Evolutionary conservation across 1,139 yeast species (phyloP).

Genomic region (Yamadazyma mexicana): DNA sequence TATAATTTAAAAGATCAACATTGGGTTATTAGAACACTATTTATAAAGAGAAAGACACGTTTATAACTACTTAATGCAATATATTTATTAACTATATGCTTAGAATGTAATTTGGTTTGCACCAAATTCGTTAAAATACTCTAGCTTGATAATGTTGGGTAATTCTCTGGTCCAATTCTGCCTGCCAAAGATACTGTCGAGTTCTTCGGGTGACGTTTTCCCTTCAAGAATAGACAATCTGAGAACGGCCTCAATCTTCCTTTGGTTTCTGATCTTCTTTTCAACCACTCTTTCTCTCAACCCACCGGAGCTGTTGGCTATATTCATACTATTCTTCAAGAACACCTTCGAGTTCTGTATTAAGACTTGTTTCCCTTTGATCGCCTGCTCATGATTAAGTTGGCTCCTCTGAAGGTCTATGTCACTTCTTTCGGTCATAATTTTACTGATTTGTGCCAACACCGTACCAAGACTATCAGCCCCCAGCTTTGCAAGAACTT

Average conservation of each 20-base stretch:
- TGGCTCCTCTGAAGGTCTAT: conserved; percentile 51
- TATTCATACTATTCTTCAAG: conserved; percentile 47
- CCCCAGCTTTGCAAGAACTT: conserved; percentile 18
- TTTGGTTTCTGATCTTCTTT: conserved; percentile 41
- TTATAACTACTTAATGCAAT: no score
- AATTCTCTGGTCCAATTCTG: conserved; percentile 30
- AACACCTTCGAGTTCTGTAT: conserved; percentile 40
- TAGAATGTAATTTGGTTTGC: conserved; percentile 11
- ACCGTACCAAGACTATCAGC: conserved; percentile 34
- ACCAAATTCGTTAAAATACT: conserved; percentile 28
- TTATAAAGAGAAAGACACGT: no score
- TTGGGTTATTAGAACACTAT: no score
- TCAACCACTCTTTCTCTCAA: conserved; percentile 48
- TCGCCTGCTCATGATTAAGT: conserved; percentile 30
- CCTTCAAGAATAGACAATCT: conserved; percentile 48
- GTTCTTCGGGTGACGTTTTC: conserved; percentile 32
- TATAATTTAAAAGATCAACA: no score
- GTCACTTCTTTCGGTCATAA: conserved; percentile 52
- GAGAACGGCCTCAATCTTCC: conserved; percentile 44
- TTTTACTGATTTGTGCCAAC: conserved; percentile 41
- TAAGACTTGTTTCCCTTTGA: conserved; percentile 28
- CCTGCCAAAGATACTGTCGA: conserved; percentile 38
- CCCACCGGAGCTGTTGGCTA: conserved; percentile 50
- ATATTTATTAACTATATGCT: no score
- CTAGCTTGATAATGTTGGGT: conserved; percentile 25